phyloP scores from a whole-genome alignment of 2,329 filamentous ascomycete species.

The Hypomyces rosellus region DNA sequence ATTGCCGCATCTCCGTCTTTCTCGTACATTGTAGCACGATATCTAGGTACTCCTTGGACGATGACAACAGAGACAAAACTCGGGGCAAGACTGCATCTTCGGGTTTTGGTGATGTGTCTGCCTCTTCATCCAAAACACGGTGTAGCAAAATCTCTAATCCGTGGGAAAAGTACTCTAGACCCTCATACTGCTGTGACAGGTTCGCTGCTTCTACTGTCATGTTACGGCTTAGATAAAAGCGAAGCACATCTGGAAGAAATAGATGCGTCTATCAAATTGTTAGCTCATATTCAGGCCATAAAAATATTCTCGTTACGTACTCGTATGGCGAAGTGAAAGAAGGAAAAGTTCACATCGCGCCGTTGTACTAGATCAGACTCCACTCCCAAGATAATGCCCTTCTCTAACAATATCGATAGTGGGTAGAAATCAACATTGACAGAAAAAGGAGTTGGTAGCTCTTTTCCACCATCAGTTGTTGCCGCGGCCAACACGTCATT shows the following conservation, averaged over 20 bases:
- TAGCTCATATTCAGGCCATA: background rate
- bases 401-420: conserved; percentile 76
- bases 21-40: conserved; percentile 95
- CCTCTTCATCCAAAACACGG: conserved; percentile 89
- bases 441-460: conserved; percentile 67
- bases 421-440: conserved; percentile 94
- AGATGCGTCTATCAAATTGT: conserved; percentile 64
- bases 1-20: conserved; percentile 92
- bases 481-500: conserved; percentile 73
- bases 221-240: conserved; percentile 68
- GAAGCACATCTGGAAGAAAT: conserved; percentile 82
- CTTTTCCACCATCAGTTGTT: conserved; percentile 57
- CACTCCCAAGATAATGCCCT: conserved; percentile 83
- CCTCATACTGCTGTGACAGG: conserved; percentile 77
- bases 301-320: conserved; percentile 45
- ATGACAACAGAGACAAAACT: conserved; percentile 59
- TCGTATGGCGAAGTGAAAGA: conserved; percentile 79
- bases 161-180: conserved; percentile 87
- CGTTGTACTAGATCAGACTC: conserved; percentile 92
- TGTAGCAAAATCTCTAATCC: conserved; percentile 88
- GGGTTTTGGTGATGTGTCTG: conserved; percentile 61
- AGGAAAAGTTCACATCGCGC: conserved; percentile 84
- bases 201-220: conserved; percentile 75
- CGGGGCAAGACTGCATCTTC: conserved; percentile 59
- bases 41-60: conserved; percentile 81